Evolutionary conservation across 306 rosid genomes (phyloP), one percentile per base, ranked within the genome.

Genomic region (Phaseolus lunatus): DNA sequence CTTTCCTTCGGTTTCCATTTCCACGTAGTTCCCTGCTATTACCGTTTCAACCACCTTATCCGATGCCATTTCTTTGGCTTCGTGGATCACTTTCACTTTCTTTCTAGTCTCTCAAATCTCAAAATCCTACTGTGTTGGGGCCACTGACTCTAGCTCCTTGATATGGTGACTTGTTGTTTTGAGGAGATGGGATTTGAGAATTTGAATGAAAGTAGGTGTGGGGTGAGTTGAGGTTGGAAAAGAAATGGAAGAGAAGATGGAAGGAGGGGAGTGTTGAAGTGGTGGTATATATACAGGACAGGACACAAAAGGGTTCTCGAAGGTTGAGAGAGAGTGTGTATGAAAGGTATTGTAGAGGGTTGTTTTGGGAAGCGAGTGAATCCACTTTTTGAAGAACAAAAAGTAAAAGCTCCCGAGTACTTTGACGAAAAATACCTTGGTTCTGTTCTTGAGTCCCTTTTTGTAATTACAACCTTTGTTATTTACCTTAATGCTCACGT

Each of bases 1-100:
- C 39, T 92, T 85, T 11, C 96, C 97, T 49, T 92, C 97, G 2
- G 85, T 84, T 79, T 95, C 98, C 97, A 95, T 95, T 83, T 95
- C 99, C 7, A 87, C 96, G 75, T 95, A 95, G 80, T 84, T 95
- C 43, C 97, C 99, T 2, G 83, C 97, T 31, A 92, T 87, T 18
- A 88, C 92, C 0, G 90, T 84, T 81, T 95, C 99, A 54, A 80
- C 91, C 20, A 35, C 89, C 85, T 95, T 95, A 9, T 92, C 99
- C 0, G 89, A 76, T 16, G 87, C 88, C 96, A 90, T 90, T 20
- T 19, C 26, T 9, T 33, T 44, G 22, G 24, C 63, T 66, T 64
- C 14, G 18, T 43, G 2, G 10, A 24, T 59, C 39, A 23, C 76
- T 45, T 73, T 26, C 12, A 66, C 84, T 66, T 45, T 44, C 39